Evolutionary conservation across 139 green algal genomes (phyloP).

Genomic region (Coelastrella sp.): DNA sequence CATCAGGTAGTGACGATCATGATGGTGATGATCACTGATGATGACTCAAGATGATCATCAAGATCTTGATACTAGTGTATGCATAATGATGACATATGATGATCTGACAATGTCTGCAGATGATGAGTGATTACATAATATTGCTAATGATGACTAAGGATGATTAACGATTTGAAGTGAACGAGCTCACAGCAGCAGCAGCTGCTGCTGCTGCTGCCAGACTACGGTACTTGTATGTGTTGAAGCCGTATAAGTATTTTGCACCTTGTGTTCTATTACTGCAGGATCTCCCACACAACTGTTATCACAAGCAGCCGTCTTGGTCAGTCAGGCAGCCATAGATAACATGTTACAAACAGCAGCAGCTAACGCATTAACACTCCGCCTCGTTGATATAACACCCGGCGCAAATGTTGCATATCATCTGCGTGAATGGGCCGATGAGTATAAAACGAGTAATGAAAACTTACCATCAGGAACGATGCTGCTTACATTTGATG

Average conservation of each 20-base stretch:
- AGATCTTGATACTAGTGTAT: neutral
- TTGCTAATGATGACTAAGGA: no score
- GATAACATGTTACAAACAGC: neutral
- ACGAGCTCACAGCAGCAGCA: no score
- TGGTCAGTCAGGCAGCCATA: conserved; percentile 26
- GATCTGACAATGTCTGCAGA: no score
- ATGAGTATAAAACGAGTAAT: conserved; percentile 33
- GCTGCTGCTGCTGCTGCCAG: no score
- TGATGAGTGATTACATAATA: no score
- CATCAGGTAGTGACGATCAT: conserved; percentile 14
- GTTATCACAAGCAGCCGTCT: conserved; percentile 48
- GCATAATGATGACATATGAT: no score
- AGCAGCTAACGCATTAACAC: neutral
- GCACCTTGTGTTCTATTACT: neutral
- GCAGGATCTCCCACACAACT: conserved; percentile 52
- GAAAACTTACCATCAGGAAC: neutral
- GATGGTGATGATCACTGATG: neutral
- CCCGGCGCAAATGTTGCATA: conserved; percentile 55
- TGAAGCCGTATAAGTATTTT: neutral
- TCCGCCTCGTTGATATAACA: conserved; percentile 1
- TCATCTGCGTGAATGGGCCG: conserved; percentile 64
- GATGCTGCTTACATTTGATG: conserved; percentile 50
- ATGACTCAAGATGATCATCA: neutral
- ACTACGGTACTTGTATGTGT: neutral
- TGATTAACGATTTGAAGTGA: no score